phyloP scores from a whole-genome alignment of 352 stramenopile genomes.

The Globisporangium heterothallicum region DNA sequence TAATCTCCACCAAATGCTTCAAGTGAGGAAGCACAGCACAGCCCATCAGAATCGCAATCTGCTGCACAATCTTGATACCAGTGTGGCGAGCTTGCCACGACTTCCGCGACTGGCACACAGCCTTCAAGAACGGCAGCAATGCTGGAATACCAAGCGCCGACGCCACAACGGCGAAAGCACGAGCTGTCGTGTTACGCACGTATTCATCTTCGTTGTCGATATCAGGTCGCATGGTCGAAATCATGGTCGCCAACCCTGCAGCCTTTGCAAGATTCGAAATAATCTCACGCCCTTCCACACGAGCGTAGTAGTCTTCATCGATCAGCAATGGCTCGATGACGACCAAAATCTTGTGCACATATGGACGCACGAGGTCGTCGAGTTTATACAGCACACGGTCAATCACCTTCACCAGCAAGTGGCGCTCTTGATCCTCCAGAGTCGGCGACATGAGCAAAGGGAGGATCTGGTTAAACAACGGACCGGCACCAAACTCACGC shows the following conservation, averaged over 20 bases:
- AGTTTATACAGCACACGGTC: slow-evolving; percentile 99
- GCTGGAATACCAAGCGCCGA: slow-evolving; percentile 96
- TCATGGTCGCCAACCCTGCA: slow-evolving; percentile 98
- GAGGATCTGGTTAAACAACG: slow-evolving; percentile 99
- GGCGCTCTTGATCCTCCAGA: slow-evolving; percentile 98
- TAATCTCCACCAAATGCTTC: slow-evolving; percentile 97
- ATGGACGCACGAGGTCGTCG: slow-evolving; percentile 98
- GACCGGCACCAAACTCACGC: slow-evolving; percentile 93
- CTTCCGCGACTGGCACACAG: slow-evolving; percentile 97
- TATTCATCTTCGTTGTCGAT: slow-evolving; percentile 99
- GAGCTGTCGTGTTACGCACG: slow-evolving; percentile 97
- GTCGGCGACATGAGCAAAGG: slow-evolving; percentile 98
- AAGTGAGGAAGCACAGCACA: slow-evolving; percentile 97
- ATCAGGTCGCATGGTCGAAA: slow-evolving; percentile 98
- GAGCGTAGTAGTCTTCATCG: slow-evolving; percentile 99
- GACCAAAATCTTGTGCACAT: slow-evolving; percentile 98
- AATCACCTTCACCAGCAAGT: slow-evolving; percentile 99
- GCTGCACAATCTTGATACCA: slow-evolving; percentile 99
- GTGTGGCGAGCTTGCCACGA: slow-evolving; percentile 99
- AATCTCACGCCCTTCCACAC: slow-evolving; percentile 98
- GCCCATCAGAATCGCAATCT: slow-evolving; percentile 98
- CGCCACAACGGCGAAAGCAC: slow-evolving; percentile 98
- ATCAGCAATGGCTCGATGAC: slow-evolving; percentile 99
- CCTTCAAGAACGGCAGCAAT: slow-evolving; percentile 98
- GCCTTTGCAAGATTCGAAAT: slow-evolving; percentile 99